Evolutionary conservation across 2,329 filamentous ascomycete species (phyloP).

Genomic region (Scytalidium lignicola): DNA sequence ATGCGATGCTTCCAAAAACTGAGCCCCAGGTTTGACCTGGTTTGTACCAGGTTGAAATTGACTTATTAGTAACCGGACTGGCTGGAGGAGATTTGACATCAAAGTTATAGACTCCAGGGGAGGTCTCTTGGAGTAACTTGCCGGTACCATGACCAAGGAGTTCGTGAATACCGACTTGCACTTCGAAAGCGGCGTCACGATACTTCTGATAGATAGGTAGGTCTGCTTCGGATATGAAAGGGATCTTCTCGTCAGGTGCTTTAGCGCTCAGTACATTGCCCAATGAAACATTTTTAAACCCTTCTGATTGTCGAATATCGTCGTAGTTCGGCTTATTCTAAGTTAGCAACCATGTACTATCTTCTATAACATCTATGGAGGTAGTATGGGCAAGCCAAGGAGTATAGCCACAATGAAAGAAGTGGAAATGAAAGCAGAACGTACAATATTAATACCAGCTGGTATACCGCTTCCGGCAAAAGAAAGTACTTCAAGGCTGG

Average conservation of each 20-base stretch:
- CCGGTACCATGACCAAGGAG: slow-evolving; percentile 85
- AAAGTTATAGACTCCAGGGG: slow-evolving; percentile 81
- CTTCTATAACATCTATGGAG: no score
- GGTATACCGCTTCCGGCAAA: slow-evolving; percentile 65
- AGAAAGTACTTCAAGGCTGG: slow-evolving; percentile 83
- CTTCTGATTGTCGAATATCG: slow-evolving; percentile 73
- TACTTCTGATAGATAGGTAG: slow-evolving; percentile 74
- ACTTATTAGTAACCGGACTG: slow-evolving; percentile 73
- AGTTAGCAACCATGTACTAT: slow-evolving; percentile 27
- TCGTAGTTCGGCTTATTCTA: slow-evolving; percentile 58
- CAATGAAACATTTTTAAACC: slow-evolving; percentile 90
- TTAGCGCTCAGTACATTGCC: slow-evolving; percentile 92
- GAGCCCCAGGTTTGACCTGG: slow-evolving; percentile 92
- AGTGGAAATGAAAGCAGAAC: slow-evolving; percentile 14
- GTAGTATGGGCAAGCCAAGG: no score
- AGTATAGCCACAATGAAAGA: slow-evolving; percentile 11
- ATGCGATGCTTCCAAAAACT: slow-evolving; percentile 83
- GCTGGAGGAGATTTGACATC: slow-evolving; percentile 75
- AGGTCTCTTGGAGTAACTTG: slow-evolving; percentile 87
- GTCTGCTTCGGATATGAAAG: slow-evolving; percentile 79
- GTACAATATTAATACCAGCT: slow-evolving; percentile 58
- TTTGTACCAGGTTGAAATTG: slow-evolving; percentile 84
- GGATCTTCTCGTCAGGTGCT: slow-evolving; percentile 85
- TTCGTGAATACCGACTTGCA: slow-evolving; percentile 93
- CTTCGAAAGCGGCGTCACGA: slow-evolving; percentile 84